Evolutionary conservation across 768 basidiomycete genomes (phyloP), one percentile per base, ranked within the genome.

Genomic region (Sistotremastrum niveocremeum): DNA sequence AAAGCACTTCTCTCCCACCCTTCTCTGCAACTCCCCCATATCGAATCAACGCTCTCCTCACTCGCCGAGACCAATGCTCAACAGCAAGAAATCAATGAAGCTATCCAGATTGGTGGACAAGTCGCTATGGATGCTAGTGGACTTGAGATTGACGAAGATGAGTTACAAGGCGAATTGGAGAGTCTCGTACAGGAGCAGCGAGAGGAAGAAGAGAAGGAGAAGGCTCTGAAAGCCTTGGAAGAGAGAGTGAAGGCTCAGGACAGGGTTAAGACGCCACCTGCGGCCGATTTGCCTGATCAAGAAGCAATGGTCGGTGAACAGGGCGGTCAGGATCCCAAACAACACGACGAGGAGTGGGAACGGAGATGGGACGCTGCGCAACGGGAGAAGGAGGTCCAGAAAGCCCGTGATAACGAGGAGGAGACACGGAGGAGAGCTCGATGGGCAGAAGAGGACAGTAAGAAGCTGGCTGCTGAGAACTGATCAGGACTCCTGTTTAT

Each of bases 11-110:
- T 97, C 2, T 67, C 81, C 6, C 79, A 94, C 53, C 89, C 91
- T 0, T 78, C 78, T 0, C 67, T 98, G 8, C 78, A 81, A 50
- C 73, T 77, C n/a, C 80, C 80, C 10, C 73, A 71, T 42, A 76
- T 98, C 41, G 85, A 94, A 47, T 72, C 76, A 53, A 94, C 90
- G 3, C 81, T 94, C 76, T 86, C 91, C 29, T 82, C 80, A 6
- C 70, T 98, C 53, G 81, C 85, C 0, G 82, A 84, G 50, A 84
- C 83, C 2, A 81, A 86, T 51, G 75, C 80, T 1, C 80, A 90
- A 55, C 86, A 88, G 38, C 70, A 69, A 36, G 91, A 95, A 54
- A 68, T 95, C 10, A 84, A 94, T 52, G 75, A 84, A 32, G 77
- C 80, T 3, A 77, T 97, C 41, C 69, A 71, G 48, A 60, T 77